Base-by-base conservation (phyloP, 177 flowering plant species). In the Vitis hybrid region DNA sequence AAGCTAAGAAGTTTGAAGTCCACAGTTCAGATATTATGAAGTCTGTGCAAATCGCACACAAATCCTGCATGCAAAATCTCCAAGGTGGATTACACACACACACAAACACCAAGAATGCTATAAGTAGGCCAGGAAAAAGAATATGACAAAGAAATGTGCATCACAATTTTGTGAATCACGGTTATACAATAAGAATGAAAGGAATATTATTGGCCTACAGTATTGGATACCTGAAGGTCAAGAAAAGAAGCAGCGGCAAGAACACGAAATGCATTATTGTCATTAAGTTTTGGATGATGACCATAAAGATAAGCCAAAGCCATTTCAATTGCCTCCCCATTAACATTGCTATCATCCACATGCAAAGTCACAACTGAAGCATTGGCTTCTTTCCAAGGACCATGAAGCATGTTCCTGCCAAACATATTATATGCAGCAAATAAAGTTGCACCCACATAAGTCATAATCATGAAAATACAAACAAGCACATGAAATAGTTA, bases 221-320 rank as follows among this genome's bases (percentile, higher is more conserved):
- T 4, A 62, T 50, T 14, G 56, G 11, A 52, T 80, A 95, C 99
- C 98, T 95, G 96, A 74, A 95, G 97, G 75, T 95, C 98, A 71
- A 93, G 98, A 86, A 95, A 93, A 5, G 98, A 95, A 62, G 98
- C 98, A 73, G 97, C 97, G 68, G 98, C 99, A 73, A 95, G 87
- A 77, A 95, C 98, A 32, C 99, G 94, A 73, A 91, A 95, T 24
- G 99, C 99, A 77, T 89, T 95, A 60, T 72, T 81, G 71, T 91
- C 97, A 80, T 88, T 91, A 74, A 95, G 91, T 84, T 88, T 90
- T 9, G 99, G 98, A 61, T 88, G 89, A 72, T 90, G 92, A 11
- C 99, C 99, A 75, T 95, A 93, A 40, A 95, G 81, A 78, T 95
- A 95, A 1, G 99, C 98, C 79, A 95, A 80, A 50, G 98, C 89